Conservation (phyloP, 1,284 basidiomycete species). For the Nidula niveotomentosa region DNA sequence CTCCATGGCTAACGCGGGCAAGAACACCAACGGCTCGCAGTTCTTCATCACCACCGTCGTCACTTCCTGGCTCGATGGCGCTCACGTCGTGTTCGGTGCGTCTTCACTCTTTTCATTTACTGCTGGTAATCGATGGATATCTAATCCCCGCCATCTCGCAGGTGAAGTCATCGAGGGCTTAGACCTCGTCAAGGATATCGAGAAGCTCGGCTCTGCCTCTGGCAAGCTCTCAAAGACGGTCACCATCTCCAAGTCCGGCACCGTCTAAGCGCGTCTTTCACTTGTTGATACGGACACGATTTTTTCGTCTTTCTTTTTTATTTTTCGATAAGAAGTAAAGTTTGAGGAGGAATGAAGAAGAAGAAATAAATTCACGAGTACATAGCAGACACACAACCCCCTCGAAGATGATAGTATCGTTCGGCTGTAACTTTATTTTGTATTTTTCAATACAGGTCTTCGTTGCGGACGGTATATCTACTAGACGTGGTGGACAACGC, state of each 20-base stretch:
- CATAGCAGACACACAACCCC: too few species aligned
- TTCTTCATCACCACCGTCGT: conserved; percentile 99
- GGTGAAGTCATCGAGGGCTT: conserved; percentile 66
- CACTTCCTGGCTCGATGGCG: conserved; percentile 89
- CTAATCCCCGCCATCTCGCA: conserved; percentile 12
- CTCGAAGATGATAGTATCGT: too few species aligned
- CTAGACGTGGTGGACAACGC: too few species aligned
- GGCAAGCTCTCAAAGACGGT: conserved; percentile 50
- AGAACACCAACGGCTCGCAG: conserved; percentile 71
- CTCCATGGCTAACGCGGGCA: conserved; percentile 87
- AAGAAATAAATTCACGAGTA: too few species aligned
- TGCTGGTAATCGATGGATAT: too few species aligned
- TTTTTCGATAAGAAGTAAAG: not conserved
- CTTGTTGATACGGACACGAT: too few species aligned
- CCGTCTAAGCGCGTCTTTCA: conserved; percentile 28
- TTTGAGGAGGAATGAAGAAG: too few species aligned
- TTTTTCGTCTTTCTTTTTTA: not conserved
- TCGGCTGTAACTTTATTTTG: too few species aligned
- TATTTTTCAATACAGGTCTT: too few species aligned
- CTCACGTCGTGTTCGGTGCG: conserved; percentile 81
- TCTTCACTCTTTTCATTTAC: conserved; percentile 1
- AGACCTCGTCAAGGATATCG: conserved; percentile 62
- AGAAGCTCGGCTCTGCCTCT: conserved; percentile 50
- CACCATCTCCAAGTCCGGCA: conserved; percentile 54
- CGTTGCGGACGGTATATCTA: too few species aligned